phyloP scores from a whole-genome alignment of 805 yeast genomes.

The Brettanomyces naardenensis region DNA sequence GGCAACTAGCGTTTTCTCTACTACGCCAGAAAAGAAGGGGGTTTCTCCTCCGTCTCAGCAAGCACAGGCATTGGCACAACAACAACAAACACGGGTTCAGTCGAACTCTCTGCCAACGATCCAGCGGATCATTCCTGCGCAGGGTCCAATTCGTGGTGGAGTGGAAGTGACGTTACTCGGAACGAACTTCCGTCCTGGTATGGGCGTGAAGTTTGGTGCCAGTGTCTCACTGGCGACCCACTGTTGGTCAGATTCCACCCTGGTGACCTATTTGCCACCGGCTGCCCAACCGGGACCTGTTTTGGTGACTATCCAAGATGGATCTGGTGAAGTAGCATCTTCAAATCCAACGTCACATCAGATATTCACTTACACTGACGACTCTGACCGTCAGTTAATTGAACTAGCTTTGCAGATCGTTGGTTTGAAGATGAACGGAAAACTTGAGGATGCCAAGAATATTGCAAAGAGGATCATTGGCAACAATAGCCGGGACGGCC shows the following conservation, averaged over 20 bases:
- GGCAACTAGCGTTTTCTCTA: constrained; percentile 23
- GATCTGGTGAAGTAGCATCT: constrained; percentile 4
- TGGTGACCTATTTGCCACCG: constrained; percentile 91
- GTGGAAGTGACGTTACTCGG: constrained; percentile 91
- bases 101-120: constrained; percentile 41
- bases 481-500: constrained; percentile 30
- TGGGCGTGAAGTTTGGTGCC: constrained; percentile 81
- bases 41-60: background rate
- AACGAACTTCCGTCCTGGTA: constrained; percentile 73
- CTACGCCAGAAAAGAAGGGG: constrained; percentile 25
- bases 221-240: constrained; percentile 76
- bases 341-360: constrained; percentile 31
- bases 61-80: background rate
- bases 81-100: constrained; percentile 1
- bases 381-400: constrained; percentile 88
- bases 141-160: constrained; percentile 95
- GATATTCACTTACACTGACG: constrained; percentile 87
- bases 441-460: constrained; percentile 87
- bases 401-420: constrained; percentile 95
- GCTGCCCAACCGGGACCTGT: constrained; percentile 88
- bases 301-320: constrained; percentile 61
- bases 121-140: constrained; percentile 87
- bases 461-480: constrained; percentile 90
- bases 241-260: constrained; percentile 93
- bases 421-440: constrained; percentile 94